phyloP scores from a whole-genome alignment of 306 rosid species.

The Sicyos edulis region DNA sequence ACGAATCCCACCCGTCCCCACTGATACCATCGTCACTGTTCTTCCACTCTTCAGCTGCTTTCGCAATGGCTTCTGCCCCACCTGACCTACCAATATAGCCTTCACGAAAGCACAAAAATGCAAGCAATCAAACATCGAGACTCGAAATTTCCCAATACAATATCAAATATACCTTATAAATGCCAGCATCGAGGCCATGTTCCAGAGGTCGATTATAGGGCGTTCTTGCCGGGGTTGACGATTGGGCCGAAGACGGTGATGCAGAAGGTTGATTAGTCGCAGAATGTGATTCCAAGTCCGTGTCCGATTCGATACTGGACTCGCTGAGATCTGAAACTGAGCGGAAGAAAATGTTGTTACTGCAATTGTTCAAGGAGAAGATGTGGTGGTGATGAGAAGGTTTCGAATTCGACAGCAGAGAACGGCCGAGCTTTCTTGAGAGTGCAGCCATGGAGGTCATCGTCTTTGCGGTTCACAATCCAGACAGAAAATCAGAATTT shows the following conservation, averaged over 20 bases:
- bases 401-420: conserved; percentile 30
- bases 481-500: background rate
- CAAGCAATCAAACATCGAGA: conserved; percentile 10
- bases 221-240: background rate
- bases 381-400: conserved; percentile 14
- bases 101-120: conserved; percentile 20
- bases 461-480: conserved; percentile 30
- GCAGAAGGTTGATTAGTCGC: conserved; percentile 17
- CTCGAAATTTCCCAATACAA: background rate
- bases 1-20: conserved; percentile 91
- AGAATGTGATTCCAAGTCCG: conserved; percentile 14
- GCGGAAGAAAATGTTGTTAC: conserved; percentile 27
- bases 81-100: conserved; percentile 85
- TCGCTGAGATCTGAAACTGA: conserved; percentile 33
- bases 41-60: conserved; percentile 61
- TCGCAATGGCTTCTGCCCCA: conserved; percentile 78
- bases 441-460: conserved; percentile 40
- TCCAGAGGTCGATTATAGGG: conserved; percentile 46
- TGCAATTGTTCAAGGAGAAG: conserved; percentile 30
- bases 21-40: conserved; percentile 50
- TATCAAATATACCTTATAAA: conserved; percentile 49
- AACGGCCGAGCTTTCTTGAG: conserved; percentile 45
- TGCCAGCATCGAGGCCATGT: conserved; percentile 67
- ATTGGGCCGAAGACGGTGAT: conserved; percentile 24
- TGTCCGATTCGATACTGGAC: conserved; percentile 15